Base-by-base conservation (phyloP, 2,329 filamentous ascomycete species). In the Aureobasidium musti region DNA sequence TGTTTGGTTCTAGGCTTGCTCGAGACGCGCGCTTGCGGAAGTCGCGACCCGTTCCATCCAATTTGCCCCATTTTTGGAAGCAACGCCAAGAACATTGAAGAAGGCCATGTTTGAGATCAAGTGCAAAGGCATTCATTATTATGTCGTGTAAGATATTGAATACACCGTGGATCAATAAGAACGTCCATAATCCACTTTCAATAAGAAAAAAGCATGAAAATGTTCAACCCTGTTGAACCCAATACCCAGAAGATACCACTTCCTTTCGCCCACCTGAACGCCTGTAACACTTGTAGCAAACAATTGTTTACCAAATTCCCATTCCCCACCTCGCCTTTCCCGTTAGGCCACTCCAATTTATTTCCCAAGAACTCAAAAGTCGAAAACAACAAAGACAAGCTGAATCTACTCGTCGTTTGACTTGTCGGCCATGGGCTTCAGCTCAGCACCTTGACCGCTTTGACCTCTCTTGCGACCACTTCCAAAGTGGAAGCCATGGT, bases 361-460 rank as follows among this genome's bases (percentile, higher is more conserved):
- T 35, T 14, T 35, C 21, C 28, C 28, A n/a, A 5, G n/a, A 39
- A 28, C 28, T 39, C 7, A 39, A n/a, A 30, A 26, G 14, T 35
- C 3, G 41, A 37, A 41, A 11, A 37, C 14, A 33, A 17, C 6
- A 53, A 37, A 35, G n/a, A n/a, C 19, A 19, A 35, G 13, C 17
- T 21, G 23, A 49, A 43, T 14, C 53, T 45, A 66, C 35, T 60
- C 63, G 26, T 61, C 53, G 28, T 26, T 47, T 17, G 43, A n/a
- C 52, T 57, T 65, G 52, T 65, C 63, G 14, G 57, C 59, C 73
- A 94, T 89, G 49, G 81, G 83, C 52, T 87, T 86, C 65, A 96
- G 78, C 78, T 96, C 89, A 68, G 90, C 83, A 35, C 89, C 89
- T 72, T 87, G 87, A 13, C 88, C 89, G 72, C 86, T 89, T 73